Evolutionary conservation across 2,329 filamentous ascomycete genomes (phyloP), one percentile per base, ranked within the genome.

Genomic region (Aureobasidium sp.): DNA sequence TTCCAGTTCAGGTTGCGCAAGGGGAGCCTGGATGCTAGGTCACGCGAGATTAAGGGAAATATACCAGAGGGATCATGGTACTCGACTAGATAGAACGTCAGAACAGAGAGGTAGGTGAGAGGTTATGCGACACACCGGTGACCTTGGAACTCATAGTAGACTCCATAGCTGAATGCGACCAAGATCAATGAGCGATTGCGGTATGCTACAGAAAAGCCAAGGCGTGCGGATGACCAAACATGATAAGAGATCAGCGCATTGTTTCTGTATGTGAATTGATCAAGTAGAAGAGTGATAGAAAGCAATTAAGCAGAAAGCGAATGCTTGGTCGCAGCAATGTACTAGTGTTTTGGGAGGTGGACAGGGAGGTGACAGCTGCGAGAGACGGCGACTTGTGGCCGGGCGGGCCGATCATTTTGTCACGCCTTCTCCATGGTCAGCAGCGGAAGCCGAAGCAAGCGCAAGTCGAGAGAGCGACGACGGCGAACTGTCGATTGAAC

Each of bases 1-100:
- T 97, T 95, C 94, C 94, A 99, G 71, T 97, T 91, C 49, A 99
- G 85, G 70, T 97, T 95, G 66, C 87, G 88, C 41, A 99, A 81
- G 37, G 94, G 94, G 0, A 97, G 81, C 60, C 90, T 88, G 45
- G 88, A 81, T 44, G 89, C 81, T 62, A 99, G 80, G 62, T 92
- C 86, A 3, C 90, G 85, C 11, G 88, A 87, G 47, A 97, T 79
- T 58, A 93, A 82, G 63, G 90, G 86, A 76, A 93, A 97, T 65
- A 97, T 83, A 69, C 89, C 87, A 72, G 90, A 89, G 59, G 94
- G 93, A 77, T 99, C 94, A 78, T 89, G 91, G 78, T 96, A 99
- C 80, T 97, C 92, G 78, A 97, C 91, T 96, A 69, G 32, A 48
- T 32, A n/a, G 37, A 47, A 49, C 34, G 65, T 73, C 63, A 73